Percentiles rank a stretch among this genome's conserved stretches.
Conservation (phyloP, 2,329 filamentous ascomycete species). For the Phaeosphaeriaceae sp. region DNA sequence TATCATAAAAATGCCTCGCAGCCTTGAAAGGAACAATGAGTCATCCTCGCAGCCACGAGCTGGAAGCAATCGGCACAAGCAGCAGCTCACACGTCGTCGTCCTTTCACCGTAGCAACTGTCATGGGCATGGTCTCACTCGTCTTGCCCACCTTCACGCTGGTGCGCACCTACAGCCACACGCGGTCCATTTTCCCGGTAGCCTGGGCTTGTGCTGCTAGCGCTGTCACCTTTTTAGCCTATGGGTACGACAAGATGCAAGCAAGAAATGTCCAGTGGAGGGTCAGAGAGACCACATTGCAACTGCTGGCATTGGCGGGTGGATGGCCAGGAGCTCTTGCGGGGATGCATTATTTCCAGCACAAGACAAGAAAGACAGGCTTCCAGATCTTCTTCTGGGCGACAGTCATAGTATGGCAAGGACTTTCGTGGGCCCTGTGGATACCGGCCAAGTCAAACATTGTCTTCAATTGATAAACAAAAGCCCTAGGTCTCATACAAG, state of each 20-base stretch:
- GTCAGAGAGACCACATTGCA: slow-evolving; percentile 43
- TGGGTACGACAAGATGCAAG: slow-evolving; percentile 47
- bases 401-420: slow-evolving; percentile 41
- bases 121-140: slow-evolving; percentile 47
- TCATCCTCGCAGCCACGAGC: not conserved
- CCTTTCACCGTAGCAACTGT: slow-evolving; percentile 36
- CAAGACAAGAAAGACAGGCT: slow-evolving; percentile 42
- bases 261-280: slow-evolving; percentile 40
- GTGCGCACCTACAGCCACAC: slow-evolving; percentile 40
- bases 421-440: slow-evolving; percentile 32
- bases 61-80: slow-evolving; percentile 1
- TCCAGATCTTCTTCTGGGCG: slow-evolving; percentile 41
- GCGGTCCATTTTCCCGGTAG: slow-evolving; percentile 20
- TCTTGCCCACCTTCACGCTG: slow-evolving; percentile 65
- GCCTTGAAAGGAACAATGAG: not conserved
- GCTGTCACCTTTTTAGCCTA: slow-evolving; percentile 39
- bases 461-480: slow-evolving; percentile 1
- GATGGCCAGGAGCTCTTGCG: slow-evolving; percentile 43
- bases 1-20: slow-evolving; percentile 5
- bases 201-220: slow-evolving; percentile 30
- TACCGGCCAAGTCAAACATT: slow-evolving; percentile 7
- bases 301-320: slow-evolving; percentile 35
- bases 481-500: not conserved
- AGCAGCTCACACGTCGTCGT: slow-evolving; percentile 25
- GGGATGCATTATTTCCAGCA: slow-evolving; percentile 49